These are phyloP conservation scores for Colletotrichum sp. DNA, from an alignment of 2,329 filamentous ascomycete species.

Conservation along the genomic window DNA sequence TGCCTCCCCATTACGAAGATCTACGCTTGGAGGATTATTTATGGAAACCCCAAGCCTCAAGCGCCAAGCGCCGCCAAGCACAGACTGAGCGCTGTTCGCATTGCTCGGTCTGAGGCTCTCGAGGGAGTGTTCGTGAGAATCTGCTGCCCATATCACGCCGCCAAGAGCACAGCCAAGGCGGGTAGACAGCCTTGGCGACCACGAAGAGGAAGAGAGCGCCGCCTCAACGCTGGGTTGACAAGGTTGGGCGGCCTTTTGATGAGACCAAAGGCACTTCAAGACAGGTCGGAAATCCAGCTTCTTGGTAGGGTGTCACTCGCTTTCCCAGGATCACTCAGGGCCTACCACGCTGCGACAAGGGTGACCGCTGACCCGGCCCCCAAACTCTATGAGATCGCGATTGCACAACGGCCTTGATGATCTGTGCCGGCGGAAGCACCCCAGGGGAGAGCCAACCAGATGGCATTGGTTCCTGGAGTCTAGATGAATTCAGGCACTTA, in stretches of 20 bases:
- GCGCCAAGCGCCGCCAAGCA: slow-evolving; percentile 12
- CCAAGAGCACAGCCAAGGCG: neutral
- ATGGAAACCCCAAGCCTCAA: neutral
- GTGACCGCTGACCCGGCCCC: neutral
- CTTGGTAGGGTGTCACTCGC: neutral
- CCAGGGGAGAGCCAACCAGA: neutral
- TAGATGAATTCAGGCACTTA: neutral
- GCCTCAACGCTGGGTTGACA: neutral
- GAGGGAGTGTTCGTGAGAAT: neutral
- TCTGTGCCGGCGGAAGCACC: neutral
- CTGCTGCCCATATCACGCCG: neutral
- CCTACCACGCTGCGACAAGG: neutral
- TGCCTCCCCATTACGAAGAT: neutral
- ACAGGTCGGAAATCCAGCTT: neutral
- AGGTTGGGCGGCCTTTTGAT: neutral
- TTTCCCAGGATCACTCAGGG: neutral
- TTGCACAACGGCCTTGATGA: neutral
- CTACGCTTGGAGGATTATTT: neutral
- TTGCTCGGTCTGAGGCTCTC: neutral
- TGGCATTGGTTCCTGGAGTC: neutral
- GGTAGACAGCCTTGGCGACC: neutral
- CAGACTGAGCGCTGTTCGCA: neutral
- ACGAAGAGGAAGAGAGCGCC: neutral
- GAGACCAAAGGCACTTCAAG: slow-evolving; percentile 16
- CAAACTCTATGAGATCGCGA: neutral